Evolutionary conservation across 225 moss, liverwort and hornwort species (phyloP), one percentile per base, ranked within the genome.

Genomic region (Climacium dendroides): DNA sequence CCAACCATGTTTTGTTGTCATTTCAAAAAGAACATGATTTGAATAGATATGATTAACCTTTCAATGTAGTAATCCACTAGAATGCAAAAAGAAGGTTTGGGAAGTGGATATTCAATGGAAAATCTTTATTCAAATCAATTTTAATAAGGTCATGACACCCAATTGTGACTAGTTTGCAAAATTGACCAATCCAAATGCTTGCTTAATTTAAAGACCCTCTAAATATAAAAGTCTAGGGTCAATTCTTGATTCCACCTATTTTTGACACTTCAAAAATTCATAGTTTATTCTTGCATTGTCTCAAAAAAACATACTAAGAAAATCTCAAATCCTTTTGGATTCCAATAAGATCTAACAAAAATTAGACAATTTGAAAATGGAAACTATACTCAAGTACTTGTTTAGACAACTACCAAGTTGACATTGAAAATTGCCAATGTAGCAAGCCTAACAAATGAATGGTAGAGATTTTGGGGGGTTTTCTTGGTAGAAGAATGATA

Each of bases 131-230:
- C n/a, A n/a, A 66, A 11, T 1, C 12, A 20, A n/a, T 66, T n/a
- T 20, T 66, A n/a, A 66, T 2, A 20, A n/a, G 2, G 12, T 66
- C 6, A n/a, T 0, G 6, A 11, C 11, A 20, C 2, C 11, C 20
- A n/a, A 3, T 11, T n/a, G n/a, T n/a, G n/a, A n/a, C n/a, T n/a
- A n/a, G n/a, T n/a, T 66, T 66, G n/a, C 20, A n/a, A 65, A 66
- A 66, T 0, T 0, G 0, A n/a, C 20, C 3, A n/a, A 20, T 66
- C 9, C n/a, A 63, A 0, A 34, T n/a, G n/a, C 20, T n/a, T 66
- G 1, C 0, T 3, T 11, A n/a, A 66, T 20, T 66, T n/a, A 20
- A 3, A 20, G n/a, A 20, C 11, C 11, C 11, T 66, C 7, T 29
- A 1, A 61, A 61, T 29, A 61, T 29, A 3, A 61, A 4, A 29